Conservation (phyloP, 169 alveolate genomes). For the Prorocentrum cordatum region DNA sequence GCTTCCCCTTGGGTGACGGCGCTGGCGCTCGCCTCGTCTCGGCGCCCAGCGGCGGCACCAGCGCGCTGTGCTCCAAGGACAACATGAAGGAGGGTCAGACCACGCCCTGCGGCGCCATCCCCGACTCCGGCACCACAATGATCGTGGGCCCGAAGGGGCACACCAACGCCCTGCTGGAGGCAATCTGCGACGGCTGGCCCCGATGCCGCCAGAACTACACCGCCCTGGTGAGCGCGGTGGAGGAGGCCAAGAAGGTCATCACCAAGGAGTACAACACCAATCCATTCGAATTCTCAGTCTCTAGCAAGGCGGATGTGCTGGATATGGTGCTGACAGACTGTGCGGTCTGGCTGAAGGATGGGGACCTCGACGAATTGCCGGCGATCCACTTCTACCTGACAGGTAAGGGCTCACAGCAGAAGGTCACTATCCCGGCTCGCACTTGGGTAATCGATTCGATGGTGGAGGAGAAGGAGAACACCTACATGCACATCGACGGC, state of each 20-base stretch:
- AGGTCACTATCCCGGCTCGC: conserved; percentile 16
- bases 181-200: conserved; percentile 12
- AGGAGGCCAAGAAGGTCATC: no score
- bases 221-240: not conserved
- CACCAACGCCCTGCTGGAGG: not conserved
- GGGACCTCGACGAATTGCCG: conserved; percentile 15
- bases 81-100: not conserved
- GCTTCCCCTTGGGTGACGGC: no score
- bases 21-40: no score
- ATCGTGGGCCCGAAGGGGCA: conserved; percentile 16
- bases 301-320: no score
- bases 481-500: no score
- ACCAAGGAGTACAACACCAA: no score
- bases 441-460: conserved; percentile 5
- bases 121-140: conserved; percentile 47
- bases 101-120: conserved; percentile 35
- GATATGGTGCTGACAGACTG: not conserved
- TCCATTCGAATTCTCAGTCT: no score
- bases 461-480: not conserved
- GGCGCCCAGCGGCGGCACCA: no score
- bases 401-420: not conserved
- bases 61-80: not conserved
- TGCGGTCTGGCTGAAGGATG: conserved; percentile 15
- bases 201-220: not conserved
- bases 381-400: conserved; percentile 5